A percentile compares a stretch with the other conserved stretches of the same genome.
These are phyloP conservation scores for Eucalyptus dawsonii DNA, from an alignment of 345 rosid genomes.

Conservation along the genomic window DNA sequence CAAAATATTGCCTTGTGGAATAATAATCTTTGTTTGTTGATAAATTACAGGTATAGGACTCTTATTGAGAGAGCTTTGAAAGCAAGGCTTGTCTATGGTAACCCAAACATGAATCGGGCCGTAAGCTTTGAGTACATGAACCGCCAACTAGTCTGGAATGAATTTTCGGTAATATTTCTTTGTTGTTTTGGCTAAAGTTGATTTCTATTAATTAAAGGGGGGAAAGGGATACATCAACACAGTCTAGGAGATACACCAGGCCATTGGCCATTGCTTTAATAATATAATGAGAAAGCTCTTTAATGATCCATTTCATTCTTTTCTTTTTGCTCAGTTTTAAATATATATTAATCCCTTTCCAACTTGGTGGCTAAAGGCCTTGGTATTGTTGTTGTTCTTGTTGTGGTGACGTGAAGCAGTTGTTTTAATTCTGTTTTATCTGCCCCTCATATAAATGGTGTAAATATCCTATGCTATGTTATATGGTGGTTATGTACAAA, in stretches of 20 bases:
- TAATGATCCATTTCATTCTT: background rate
- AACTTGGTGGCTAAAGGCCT: background rate
- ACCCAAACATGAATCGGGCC: slow-evolving; percentile 89
- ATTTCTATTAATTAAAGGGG: background rate
- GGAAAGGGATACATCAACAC: background rate
- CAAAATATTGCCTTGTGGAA: background rate
- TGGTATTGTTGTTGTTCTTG: background rate
- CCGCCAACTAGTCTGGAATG: slow-evolving; percentile 97
- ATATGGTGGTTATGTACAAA: background rate
- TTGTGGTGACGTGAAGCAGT: background rate
- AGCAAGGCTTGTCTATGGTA: slow-evolving; percentile 91
- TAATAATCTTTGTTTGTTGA: background rate
- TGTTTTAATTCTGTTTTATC: background rate
- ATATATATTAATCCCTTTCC: background rate
- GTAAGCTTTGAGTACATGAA: slow-evolving; percentile 99
- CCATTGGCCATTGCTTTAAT: background rate
- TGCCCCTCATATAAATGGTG: background rate
- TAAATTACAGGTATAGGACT: slow-evolving; percentile 64
- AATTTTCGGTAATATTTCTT: slow-evolving; percentile 69
- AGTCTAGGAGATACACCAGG: background rate
- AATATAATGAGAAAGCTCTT: background rate
- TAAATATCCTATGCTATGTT: background rate
- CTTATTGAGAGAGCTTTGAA: slow-evolving; percentile 78
- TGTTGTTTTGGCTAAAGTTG: background rate
- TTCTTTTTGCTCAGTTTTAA: background rate